Base-by-base conservation (phyloP, 306 rosid genomes). In the Dalbergia oliveri region DNA sequence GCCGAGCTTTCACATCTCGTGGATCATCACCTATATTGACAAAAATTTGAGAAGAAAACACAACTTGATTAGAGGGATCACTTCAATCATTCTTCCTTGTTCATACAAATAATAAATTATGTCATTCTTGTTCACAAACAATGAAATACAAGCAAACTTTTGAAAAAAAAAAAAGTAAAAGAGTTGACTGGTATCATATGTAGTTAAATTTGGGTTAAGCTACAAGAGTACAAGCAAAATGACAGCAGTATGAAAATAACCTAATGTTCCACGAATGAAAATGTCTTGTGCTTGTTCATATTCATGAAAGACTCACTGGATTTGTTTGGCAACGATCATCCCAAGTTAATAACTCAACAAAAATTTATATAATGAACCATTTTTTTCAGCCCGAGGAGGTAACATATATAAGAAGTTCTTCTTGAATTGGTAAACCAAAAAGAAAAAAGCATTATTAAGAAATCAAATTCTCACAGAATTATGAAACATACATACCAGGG, bases 1-100 rank as follows among this genome's bases (percentile, higher is more conserved):
- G 97, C 21, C 98, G 82, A 49, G 98, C 97, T 91, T 94, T 94
- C 85, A 93, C 94, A 34, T 93, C 91, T 60, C 90, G 74, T 3
- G 98, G 98, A 73, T 91, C 90, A 56, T 94, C 98, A 51, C 98
- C 98, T 93, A 56, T 3, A 34, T 66, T 74, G 31, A 26, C 18
- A 72, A 43, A 10, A 37, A 35, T 53, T 49, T 9, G 3, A 15
- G 44, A 37, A 26, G 16, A 39, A 19, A 47, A 47, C 47, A 31
- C 11, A 65, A 76, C 41, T 57, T 41, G 6, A 19, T 15, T 35
- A 67, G 26, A 72, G 6, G 1, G 16, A 53, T 53, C 4, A 19
- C 1, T 12, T 45, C 39, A 26, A 57, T 45, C 47, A 14, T 50
- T 50, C 41, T 14, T 63, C n/a, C 62, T 47, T 21, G 8, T 54